These are phyloP conservation scores for Austropuccinia psidii DNA, from an alignment of 1,284 basidiomycete genomes.

Conservation along the genomic window DNA sequence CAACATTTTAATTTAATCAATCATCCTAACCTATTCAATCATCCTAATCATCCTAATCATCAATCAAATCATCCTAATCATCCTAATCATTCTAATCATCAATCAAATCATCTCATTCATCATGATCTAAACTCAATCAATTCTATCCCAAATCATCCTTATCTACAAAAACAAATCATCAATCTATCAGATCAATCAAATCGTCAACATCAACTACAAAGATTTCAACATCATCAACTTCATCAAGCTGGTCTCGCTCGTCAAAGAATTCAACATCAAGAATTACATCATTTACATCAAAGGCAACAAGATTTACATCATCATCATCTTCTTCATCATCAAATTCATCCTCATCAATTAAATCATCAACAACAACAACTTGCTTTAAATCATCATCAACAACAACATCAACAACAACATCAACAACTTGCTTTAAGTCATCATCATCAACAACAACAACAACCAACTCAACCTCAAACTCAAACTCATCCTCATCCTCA, in stretches of 20 bases:
- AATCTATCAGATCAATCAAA: too few relatives aligned
- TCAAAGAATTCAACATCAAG: not conserved
- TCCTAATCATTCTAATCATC: not conserved
- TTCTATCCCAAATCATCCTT: too few relatives aligned
- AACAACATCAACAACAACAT: slow-evolving; percentile 19
- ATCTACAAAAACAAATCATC: too few relatives aligned
- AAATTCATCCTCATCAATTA: not conserved
- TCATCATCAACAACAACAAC: slow-evolving; percentile 4
- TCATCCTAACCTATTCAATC: not conserved
- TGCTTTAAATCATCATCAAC: not conserved
- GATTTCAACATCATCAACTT: not conserved
- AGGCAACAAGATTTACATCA: not conserved
- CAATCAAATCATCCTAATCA: not conserved
- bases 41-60: not conserved
- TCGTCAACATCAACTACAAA: not conserved
- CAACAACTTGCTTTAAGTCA: not conserved
- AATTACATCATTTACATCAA: not conserved
- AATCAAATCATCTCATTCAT: not conserved
- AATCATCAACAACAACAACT: not conserved
- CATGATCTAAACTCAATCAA: not conserved
- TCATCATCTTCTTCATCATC: not conserved
- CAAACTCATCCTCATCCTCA: not conserved
- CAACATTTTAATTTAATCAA: slow-evolving; percentile 15
- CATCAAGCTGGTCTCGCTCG: not conserved
- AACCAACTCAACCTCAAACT: slow-evolving; percentile 14